These are phyloP conservation scores for Colletotrichum abscissum DNA, from an alignment of 2,329 filamentous ascomycete genomes.

Conservation along the genomic window DNA sequence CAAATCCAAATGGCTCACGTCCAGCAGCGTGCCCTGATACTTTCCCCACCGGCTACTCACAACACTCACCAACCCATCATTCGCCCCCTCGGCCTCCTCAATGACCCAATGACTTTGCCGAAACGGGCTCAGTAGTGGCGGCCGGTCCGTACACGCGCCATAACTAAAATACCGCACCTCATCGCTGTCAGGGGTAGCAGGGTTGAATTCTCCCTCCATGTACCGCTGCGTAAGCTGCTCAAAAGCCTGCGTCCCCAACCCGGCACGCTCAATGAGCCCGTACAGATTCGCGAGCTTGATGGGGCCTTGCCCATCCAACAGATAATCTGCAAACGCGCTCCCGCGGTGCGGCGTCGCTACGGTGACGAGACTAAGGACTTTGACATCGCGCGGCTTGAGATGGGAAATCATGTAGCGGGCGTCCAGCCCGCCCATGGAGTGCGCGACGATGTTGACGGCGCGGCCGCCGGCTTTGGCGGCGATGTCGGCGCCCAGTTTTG, in stretches of 20 bases:
- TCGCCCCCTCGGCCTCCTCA: conserved; percentile 64
- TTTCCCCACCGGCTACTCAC: conserved; percentile 70
- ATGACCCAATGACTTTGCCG: conserved; percentile 64
- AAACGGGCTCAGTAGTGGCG: conserved; percentile 75
- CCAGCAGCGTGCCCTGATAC: conserved; percentile 72
- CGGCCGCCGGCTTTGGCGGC: conserved; percentile 55
- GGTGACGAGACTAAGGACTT: conserved; percentile 64
- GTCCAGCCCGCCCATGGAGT: conserved; percentile 76
- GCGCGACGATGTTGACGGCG: conserved; percentile 81
- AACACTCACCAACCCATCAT: conserved; percentile 77
- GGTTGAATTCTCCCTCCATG: conserved; percentile 70
- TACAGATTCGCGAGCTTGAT: conserved; percentile 66
- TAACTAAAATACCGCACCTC: conserved; percentile 72
- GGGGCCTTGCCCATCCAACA: conserved; percentile 59
- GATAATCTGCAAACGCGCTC: conserved; percentile 65
- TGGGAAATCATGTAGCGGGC: conserved; percentile 73
- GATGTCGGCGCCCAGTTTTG: conserved; percentile 66
- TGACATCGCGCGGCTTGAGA: conserved; percentile 58
- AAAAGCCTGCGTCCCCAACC: conserved; percentile 70
- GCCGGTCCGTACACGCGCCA: conserved; percentile 60
- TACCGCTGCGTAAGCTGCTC: conserved; percentile 69
- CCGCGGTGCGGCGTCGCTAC: conserved; percentile 66
- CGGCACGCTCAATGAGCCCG: conserved; percentile 59
- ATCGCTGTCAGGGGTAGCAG: conserved; percentile 62
- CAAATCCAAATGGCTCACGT: conserved; percentile 72